Base-by-base conservation (phyloP, 2,329 filamentous ascomycete species). In the Didymella exigua region DNA sequence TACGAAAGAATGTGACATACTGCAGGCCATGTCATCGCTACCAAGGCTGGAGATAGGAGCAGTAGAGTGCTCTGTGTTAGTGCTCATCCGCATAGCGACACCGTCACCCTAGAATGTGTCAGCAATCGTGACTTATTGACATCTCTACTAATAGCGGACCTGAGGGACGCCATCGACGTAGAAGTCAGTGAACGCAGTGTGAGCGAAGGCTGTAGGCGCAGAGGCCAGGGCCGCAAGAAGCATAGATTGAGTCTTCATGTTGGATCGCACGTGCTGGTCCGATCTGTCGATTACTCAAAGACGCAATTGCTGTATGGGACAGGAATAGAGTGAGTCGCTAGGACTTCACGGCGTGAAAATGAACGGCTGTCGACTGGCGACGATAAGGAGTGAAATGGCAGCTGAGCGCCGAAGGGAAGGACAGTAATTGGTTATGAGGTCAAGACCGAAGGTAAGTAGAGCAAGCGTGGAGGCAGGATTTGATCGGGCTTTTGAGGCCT, bases 21-120 rank as follows among this genome's bases (percentile, higher is more conserved):
- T 89, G 69, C 89, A 92, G 31, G 87, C 87, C 84, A 91, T 88
- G 58, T 86, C 85, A 24, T 81, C 72, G 61, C 83, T 85, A 13
- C 75, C 70, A 14, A 91, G 71, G 56, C 83, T 78, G 4, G 76
- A 75, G 47, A 91, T 79, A 24, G 88, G 89, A 30, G 71, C 73
- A 5, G 82, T 88, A 44, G 83, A 79, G 0, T 78, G 82, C 6
- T 73, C 70, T 3, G 79, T 75, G 49, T 84, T 76, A 34, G 75
- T 78, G 49, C 84, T 84, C 83, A 89, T 88, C 36, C 89, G 86
- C 45, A 92, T 82, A 65, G 88, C 91, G 23, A 86, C 87, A 26
- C 84, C 89, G 67, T 89, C 86, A 57, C 89, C 89, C 73, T 91
- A 34, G 2, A 8, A 7, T n/a, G 5, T 30, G 51, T 71, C 78